Percentiles rank a stretch among this genome's conserved stretches.
phyloP scores from a whole-genome alignment of 1,139 yeast genomes.

The Casaregolazyma suthepensis region DNA sequence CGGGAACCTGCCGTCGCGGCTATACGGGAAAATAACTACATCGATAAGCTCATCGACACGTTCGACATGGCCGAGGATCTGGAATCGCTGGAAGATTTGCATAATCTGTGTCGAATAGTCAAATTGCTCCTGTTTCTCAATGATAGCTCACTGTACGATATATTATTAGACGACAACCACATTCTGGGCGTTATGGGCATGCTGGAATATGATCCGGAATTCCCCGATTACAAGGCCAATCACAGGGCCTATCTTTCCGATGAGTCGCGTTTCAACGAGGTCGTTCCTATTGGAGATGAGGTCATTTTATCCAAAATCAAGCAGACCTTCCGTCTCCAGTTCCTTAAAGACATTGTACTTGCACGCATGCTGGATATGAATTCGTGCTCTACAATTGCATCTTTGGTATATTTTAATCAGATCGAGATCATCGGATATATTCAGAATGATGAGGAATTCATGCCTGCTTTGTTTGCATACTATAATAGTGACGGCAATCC shows the following conservation, averaged over 20 bases:
- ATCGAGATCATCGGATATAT: conserved; percentile 63
- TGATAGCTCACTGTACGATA: conserved; percentile 63
- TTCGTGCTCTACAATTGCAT: conserved; percentile 56
- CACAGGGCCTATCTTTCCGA: conserved; percentile 60
- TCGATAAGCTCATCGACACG: conserved; percentile 44
- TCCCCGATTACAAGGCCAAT: conserved; percentile 70
- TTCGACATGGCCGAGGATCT: conserved; percentile 52
- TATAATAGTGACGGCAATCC: conserved; percentile 33
- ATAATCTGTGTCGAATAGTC: conserved; percentile 62
- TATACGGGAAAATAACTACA: conserved; percentile 39
- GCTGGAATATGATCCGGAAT: conserved; percentile 88
- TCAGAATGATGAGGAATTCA: conserved; percentile 46
- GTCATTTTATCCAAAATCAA: conserved; percentile 52
- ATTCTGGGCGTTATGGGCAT: conserved; percentile 68
- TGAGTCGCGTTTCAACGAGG: conserved; percentile 60
- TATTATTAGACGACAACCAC: conserved; percentile 55
- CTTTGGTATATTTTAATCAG: conserved; percentile 65
- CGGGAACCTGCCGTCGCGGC: conserved; percentile 30
- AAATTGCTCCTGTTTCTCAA: conserved; percentile 58
- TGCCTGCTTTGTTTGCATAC: conserved; percentile 49
- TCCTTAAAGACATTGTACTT: conserved; percentile 77
- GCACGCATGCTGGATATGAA: conserved; percentile 80
- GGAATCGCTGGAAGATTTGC: conserved; percentile 48
- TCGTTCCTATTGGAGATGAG: conserved; percentile 54
- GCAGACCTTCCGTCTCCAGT: conserved; percentile 70